These are phyloP conservation scores for Lasiosphaeria ovina DNA, from an alignment of 495 filamentous ascomycete genomes.

Conservation along the genomic window DNA sequence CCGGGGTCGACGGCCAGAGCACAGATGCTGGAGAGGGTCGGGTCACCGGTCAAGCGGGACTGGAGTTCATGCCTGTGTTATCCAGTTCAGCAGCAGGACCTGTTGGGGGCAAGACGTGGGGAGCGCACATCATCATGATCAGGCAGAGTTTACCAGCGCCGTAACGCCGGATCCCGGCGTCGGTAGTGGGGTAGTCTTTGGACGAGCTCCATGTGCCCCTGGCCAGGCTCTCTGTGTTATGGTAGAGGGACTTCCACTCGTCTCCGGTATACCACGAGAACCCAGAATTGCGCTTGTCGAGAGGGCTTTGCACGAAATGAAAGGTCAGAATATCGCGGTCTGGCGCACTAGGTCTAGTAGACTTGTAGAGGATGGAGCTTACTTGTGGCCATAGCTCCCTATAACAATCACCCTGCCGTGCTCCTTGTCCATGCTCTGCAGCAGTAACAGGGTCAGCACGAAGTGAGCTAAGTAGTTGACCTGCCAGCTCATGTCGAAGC, in stretches of 20 bases:
- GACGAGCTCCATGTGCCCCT: neutral
- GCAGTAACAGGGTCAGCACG: neutral
- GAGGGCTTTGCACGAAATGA: neutral
- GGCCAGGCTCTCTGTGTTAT: neutral
- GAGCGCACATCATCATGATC: neutral
- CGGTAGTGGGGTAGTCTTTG: neutral
- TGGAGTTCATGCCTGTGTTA: neutral
- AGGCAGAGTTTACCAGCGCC: neutral
- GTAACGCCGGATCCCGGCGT: neutral
- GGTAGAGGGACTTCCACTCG: neutral
- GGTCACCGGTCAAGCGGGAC: neutral
- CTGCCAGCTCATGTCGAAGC: slow-evolving; percentile 2
- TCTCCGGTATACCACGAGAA: neutral
- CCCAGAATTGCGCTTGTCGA: neutral
- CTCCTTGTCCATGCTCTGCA: slow-evolving; percentile 2
- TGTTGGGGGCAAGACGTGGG: neutral
- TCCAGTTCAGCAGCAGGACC: neutral
- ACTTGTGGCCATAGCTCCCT: neutral
- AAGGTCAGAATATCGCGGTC: neutral
- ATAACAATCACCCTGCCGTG: neutral
- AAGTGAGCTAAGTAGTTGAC: neutral
- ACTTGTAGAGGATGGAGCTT: neutral
- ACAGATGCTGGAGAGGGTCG: neutral
- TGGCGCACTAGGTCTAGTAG: too few relatives aligned
- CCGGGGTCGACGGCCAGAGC: neutral